Conservation (phyloP, 768 basidiomycete species). For the Mrakia gelida region DNA sequence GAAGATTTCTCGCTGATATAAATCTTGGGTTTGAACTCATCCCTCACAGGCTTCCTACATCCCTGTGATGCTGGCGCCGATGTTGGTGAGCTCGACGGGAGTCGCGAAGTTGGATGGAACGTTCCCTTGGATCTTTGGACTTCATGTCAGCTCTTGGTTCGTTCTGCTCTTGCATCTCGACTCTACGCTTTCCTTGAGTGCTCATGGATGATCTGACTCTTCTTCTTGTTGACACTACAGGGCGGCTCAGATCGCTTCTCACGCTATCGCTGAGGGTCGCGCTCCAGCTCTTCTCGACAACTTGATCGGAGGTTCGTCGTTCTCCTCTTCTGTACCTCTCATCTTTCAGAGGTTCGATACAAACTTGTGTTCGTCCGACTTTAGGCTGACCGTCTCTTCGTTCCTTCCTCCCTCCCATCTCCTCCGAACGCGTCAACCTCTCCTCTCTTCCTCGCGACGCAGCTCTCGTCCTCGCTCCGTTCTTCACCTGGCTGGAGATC, state of each 20-base stretch:
- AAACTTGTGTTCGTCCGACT: no score
- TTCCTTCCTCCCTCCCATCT: not conserved
- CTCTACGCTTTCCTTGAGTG: not conserved
- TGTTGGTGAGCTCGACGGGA: constrained; percentile 7
- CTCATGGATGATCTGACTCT: not conserved
- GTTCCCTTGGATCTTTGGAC: constrained; percentile 2
- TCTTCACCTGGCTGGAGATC: constrained; percentile 32
- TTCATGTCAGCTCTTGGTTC: constrained; percentile 20
- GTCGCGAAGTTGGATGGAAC: constrained; percentile 2
- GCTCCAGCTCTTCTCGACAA: constrained; percentile 27
- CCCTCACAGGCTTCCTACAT: constrained; percentile 6
- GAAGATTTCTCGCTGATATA: not conserved
- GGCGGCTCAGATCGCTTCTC: constrained; percentile 23
- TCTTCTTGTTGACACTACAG: not conserved
- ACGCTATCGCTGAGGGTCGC: constrained; percentile 23
- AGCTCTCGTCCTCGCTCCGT: constrained; percentile 32
- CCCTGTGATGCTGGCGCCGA: constrained; percentile 8
- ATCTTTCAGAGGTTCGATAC: no score
- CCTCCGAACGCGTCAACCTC: not conserved
- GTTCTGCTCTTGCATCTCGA: not conserved
- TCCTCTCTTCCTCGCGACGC: not conserved
- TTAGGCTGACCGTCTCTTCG: not conserved
- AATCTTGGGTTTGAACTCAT: no score
- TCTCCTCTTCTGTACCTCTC: no score
- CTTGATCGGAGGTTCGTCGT: constrained; percentile 28